Conservation (phyloP, 1,139 yeast genomes). For the Hyphopichia burtonii region DNA sequence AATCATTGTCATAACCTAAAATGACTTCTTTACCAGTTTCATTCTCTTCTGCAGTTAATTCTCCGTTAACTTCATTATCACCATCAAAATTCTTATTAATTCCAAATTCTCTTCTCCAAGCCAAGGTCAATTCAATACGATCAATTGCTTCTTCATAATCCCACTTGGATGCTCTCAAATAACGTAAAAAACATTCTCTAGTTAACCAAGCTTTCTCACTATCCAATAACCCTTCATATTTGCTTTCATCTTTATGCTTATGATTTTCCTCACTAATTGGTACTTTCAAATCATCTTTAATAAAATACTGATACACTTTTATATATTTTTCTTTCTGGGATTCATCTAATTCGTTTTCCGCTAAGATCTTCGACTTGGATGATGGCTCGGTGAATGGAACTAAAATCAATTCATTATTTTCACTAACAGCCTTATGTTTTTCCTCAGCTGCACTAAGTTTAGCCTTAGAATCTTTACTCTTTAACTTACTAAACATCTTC, state of each 20-base stretch:
- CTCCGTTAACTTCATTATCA: conserved; percentile 35
- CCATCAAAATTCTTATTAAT: conserved; percentile 29
- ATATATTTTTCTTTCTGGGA: conserved; percentile 61
- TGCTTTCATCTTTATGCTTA: conserved; percentile 21
- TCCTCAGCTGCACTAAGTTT: conserved; percentile 8
- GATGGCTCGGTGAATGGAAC: conserved; percentile 58
- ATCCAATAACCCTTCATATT: conserved; percentile 19
- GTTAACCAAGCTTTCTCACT: conserved; percentile 48
- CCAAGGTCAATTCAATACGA: conserved; percentile 41
- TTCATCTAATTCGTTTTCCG: conserved; percentile 43
- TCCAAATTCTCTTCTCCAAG: conserved; percentile 52
- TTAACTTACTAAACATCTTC: conserved; percentile 19
- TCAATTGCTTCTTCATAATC: conserved; percentile 36
- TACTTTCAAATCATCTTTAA: conserved; percentile 39
- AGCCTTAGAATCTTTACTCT: conserved; percentile 9
- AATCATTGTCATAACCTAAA: conserved; percentile 46
- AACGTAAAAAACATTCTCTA: conserved; percentile 47
- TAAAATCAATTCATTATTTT: conserved; percentile 17
- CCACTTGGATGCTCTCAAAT: conserved; percentile 51
- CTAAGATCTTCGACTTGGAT: conserved; percentile 49
- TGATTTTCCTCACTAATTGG: conserved; percentile 42
- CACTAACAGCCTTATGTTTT: conserved; percentile 6
- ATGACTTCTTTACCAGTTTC: conserved; percentile 50
- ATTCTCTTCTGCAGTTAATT: conserved; percentile 35
- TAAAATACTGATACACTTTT: conserved; percentile 59